These are phyloP conservation scores for Diaporthe vaccinii DNA, from an alignment of 2,329 filamentous ascomycete genomes.

Conservation along the genomic window DNA sequence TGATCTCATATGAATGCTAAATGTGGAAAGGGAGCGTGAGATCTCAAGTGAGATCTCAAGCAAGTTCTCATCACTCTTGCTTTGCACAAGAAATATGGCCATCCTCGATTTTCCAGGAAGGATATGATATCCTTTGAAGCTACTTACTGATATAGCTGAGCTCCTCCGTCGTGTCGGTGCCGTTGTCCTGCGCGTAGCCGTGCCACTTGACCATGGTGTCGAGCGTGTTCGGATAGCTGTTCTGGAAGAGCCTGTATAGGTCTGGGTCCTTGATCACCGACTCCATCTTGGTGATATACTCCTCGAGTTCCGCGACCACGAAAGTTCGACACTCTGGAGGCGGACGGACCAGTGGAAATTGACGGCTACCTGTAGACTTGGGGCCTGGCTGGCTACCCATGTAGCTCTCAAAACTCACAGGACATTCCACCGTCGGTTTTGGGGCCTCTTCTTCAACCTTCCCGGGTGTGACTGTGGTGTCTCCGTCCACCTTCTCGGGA, in stretches of 20 bases:
- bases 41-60: background rate
- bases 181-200: conserved; percentile 62
- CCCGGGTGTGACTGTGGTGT: background rate
- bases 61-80: background rate
- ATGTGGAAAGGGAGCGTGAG: background rate
- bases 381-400: conserved; percentile 47
- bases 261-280: conserved; percentile 65
- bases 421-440: conserved; percentile 40
- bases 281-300: conserved; percentile 67
- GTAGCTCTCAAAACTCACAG: conserved; percentile 44
- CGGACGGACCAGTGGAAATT: conserved; percentile 63
- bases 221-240: conserved; percentile 85
- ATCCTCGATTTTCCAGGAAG: too few species aligned
- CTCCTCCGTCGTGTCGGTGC: conserved; percentile 62
- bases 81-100: background rate
- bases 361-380: conserved; percentile 47
- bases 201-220: conserved; percentile 88
- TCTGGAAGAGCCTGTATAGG: conserved; percentile 84
- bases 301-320: conserved; percentile 76
- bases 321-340: conserved; percentile 79
- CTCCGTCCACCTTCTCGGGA: background rate
- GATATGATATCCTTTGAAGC: too few species aligned
- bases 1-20: background rate
- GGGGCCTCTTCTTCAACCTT: conserved; percentile 17
- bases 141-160: conserved; percentile 74